Evolutionary conservation across 768 basidiomycete species (phyloP).

Genomic region (Dentipellis fragilis): DNA sequence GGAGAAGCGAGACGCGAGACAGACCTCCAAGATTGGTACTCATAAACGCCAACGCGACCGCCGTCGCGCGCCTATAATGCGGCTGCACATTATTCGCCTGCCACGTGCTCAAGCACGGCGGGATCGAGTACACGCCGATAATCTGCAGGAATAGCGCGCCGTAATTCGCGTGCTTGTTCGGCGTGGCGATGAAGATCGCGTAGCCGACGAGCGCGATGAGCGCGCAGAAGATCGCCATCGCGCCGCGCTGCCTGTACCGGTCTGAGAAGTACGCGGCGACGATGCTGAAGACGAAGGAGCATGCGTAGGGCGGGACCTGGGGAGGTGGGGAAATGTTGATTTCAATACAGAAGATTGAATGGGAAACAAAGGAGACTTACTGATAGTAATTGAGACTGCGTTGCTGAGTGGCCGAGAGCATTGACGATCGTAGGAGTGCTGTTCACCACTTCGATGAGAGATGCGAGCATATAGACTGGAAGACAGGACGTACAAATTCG

Average conservation of each 20-base stretch:
- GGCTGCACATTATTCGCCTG: constrained; percentile 23
- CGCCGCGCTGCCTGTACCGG: constrained; percentile 10
- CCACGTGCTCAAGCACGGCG: constrained; percentile 19
- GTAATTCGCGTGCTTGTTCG: constrained; percentile 15
- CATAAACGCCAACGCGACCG: constrained; percentile 18
- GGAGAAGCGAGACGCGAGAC: background rate
- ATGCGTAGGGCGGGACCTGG: constrained; percentile 23
- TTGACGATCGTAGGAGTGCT: constrained; percentile 20
- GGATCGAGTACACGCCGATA: constrained; percentile 18
- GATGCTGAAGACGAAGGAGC: constrained; percentile 16
- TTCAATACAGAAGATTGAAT: background rate
- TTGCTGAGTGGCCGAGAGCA: constrained; percentile 19
- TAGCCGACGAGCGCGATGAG: constrained; percentile 11
- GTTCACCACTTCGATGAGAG: background rate
- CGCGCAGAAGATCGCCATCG: constrained; percentile 6
- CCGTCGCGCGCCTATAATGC: constrained; percentile 21
- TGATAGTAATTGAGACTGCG: constrained; percentile 21
- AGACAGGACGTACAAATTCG: constrained; percentile 15
- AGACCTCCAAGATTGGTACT: constrained; percentile 10
- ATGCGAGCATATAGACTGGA: too few species aligned
- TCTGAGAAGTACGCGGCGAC: constrained; percentile 10
- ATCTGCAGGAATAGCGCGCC: constrained; percentile 22
- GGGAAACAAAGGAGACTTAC: background rate
- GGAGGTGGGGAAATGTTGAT: background rate
- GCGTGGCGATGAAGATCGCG: constrained; percentile 11